Conservation (phyloP, 768 basidiomycete species). For the Lactifluus pinguis region DNA sequence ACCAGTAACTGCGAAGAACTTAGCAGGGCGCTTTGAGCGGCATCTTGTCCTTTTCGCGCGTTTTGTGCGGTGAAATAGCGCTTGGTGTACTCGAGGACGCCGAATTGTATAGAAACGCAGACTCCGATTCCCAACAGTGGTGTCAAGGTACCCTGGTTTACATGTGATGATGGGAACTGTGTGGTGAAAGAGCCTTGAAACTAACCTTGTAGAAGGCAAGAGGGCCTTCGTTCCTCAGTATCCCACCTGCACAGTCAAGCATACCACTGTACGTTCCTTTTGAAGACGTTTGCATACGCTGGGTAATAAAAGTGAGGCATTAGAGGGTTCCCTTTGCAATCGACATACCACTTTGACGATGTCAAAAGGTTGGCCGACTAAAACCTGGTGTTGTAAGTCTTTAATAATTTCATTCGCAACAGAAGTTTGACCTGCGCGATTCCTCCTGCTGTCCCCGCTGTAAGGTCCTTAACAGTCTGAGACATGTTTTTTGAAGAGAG, state of each 20-base stretch:
- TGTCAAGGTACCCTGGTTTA: slow-evolving; percentile 70
- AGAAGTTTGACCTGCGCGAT: slow-evolving; percentile 61
- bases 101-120: slow-evolving; percentile 96
- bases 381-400: slow-evolving; percentile 40
- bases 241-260: slow-evolving; percentile 82
- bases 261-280: slow-evolving; percentile 85
- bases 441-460: slow-evolving; percentile 87
- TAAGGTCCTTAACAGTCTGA: slow-evolving; percentile 77
- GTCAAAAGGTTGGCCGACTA: slow-evolving; percentile 93
- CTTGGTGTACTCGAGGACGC: slow-evolving; percentile 78
- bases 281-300: slow-evolving; percentile 93
- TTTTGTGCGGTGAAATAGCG: slow-evolving; percentile 66
- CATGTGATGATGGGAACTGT: not conserved
- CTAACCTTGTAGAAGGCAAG: slow-evolving; percentile 89
- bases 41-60: slow-evolving; percentile 46
- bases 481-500: slow-evolving; percentile 24
- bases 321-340: slow-evolving; percentile 3
- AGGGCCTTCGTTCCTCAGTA: slow-evolving; percentile 86
- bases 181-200: slow-evolving; percentile 1
- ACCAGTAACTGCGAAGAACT: slow-evolving; percentile 55
- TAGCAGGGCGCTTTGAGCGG: slow-evolving; percentile 54
- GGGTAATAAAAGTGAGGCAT: slow-evolving; percentile 8
- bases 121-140: slow-evolving; percentile 88
- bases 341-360: slow-evolving; percentile 88
- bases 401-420: slow-evolving; percentile 4